Conservation (phyloP, 148 eudicot species). For the Heliosperma pusillum region DNA sequence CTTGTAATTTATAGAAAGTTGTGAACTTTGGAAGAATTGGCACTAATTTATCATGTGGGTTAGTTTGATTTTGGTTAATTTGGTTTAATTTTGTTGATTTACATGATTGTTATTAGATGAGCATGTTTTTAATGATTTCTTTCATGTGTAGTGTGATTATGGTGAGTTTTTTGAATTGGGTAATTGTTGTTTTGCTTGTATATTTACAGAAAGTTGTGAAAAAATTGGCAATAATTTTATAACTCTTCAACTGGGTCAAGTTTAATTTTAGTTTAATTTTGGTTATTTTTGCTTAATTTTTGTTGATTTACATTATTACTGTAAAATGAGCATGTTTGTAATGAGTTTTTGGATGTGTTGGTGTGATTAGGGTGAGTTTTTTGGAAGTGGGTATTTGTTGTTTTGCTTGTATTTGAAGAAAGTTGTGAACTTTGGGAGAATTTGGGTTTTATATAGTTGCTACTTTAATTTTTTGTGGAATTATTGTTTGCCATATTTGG, state of each 20-base stretch:
- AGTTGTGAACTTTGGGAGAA: constrained; percentile 1
- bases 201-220: too few species aligned
- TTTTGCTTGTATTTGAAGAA: too few species aligned
- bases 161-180: constrained; percentile 3
- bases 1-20: too few species aligned
- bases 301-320: too few species aligned
- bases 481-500: constrained; percentile 27
- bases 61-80: constrained; percentile 16
- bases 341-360: neutral
- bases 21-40: neutral
- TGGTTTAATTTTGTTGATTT: neutral
- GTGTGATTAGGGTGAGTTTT: too few species aligned
- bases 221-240: neutral
- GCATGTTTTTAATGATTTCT: neutral
- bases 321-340: too few species aligned
- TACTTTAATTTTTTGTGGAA: constrained; percentile 11
- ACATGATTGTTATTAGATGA: neutral
- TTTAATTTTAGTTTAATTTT: too few species aligned
- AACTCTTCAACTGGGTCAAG: constrained; percentile 3
- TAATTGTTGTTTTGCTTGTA: too few species aligned
- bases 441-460: constrained; percentile 2
- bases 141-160: constrained; percentile 16
- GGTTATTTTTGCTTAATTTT: too few species aligned
- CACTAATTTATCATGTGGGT: constrained; percentile 25
- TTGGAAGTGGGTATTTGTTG: too few species aligned